phyloP scores from a whole-genome alignment of 2,329 filamentous ascomycete genomes.

The Microsporum audouinii region DNA sequence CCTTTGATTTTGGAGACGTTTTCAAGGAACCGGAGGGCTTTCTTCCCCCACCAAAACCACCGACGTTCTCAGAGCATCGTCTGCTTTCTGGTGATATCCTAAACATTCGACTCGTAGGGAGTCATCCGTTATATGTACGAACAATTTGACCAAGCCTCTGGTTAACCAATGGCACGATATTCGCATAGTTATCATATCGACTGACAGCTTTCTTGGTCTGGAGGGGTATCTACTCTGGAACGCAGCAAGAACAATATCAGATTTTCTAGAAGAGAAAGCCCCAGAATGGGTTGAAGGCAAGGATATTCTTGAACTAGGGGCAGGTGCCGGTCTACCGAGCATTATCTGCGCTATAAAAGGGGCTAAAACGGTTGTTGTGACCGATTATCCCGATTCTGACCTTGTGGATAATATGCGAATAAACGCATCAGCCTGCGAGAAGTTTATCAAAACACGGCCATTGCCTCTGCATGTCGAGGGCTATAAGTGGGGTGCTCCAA shows the following conservation, averaged over 20 bases:
- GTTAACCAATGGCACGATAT: background rate
- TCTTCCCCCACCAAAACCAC: slow-evolving; percentile 64
- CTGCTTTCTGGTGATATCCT: slow-evolving; percentile 55
- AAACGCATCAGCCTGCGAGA: slow-evolving; percentile 55
- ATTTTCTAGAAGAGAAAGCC: slow-evolving; percentile 64
- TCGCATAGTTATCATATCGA: slow-evolving; percentile 14
- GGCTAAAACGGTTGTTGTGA: slow-evolving; percentile 60
- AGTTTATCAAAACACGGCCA: slow-evolving; percentile 29
- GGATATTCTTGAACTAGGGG: slow-evolving; percentile 78
- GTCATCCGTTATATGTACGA: slow-evolving; percentile 70
- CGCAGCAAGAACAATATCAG: slow-evolving; percentile 63
- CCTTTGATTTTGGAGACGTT: slow-evolving; percentile 39
- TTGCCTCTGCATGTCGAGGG: slow-evolving; percentile 50
- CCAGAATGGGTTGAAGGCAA: slow-evolving; percentile 48
- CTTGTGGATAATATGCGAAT: slow-evolving; percentile 67
- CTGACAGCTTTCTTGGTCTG: slow-evolving; percentile 10
- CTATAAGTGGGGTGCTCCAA: slow-evolving; percentile 70
- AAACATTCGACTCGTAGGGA: slow-evolving; percentile 67
- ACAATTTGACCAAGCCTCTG: background rate
- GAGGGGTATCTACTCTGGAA: slow-evolving; percentile 85
- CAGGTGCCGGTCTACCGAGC: slow-evolving; percentile 73
- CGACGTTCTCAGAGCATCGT: slow-evolving; percentile 60
- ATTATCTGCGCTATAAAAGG: slow-evolving; percentile 64
- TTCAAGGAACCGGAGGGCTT: slow-evolving; percentile 75
- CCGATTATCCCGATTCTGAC: slow-evolving; percentile 78